Evolutionary conservation across 2,329 filamentous ascomycete genomes (phyloP), one percentile per base, ranked within the genome.

Genomic region (Fusarium sp.): DNA sequence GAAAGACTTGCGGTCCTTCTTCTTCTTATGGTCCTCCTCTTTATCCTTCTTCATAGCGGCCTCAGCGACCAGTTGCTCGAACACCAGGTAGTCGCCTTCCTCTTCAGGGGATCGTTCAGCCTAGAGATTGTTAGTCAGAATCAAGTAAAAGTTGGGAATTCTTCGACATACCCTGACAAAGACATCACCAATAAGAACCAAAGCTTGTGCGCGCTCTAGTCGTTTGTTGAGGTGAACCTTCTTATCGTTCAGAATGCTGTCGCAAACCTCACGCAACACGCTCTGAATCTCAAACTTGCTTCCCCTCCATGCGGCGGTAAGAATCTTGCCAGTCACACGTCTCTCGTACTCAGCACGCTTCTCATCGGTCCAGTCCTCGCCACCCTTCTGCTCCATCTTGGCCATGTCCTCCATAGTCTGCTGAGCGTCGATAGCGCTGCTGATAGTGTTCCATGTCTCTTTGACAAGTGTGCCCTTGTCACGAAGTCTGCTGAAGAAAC

Each of bases 401-500:
- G 94, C 95, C 96, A 99, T 98, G 81, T 98, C 95, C 84, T 99
- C 95, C 90, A 99, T 97, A 65, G 95, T 97, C 85, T 97, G 92
- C 84, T 99, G 96, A 27, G 96, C 96, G 78, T 98, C 95, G 72
- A 99, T 97, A 42, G 96, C 96, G 54, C 93, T 97, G 70, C 91
- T 94, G 78, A 99, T 98, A 30, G 96, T 99, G 78, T 93, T 95
- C 96, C 96, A 99, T 2, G 96, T 98, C 78, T 99, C 96, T 86
- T 98, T 98, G 76, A 97, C 94, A 68, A 98, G 88, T 4, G 92
- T 96, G 67, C 95, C 95, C 89, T 98, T 98, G 81, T 99, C 96
- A 84, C 96, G 97, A 75, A 99, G 88, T 58, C 94, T 89, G 62
- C 90, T 93, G 82, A 98, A 97, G 87, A 99, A 98, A 56, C 96